Evolutionary conservation across 2,329 filamentous ascomycete genomes (phyloP), one percentile per base, ranked within the genome.

Genomic region (Trichoderma afroharzianum): DNA sequence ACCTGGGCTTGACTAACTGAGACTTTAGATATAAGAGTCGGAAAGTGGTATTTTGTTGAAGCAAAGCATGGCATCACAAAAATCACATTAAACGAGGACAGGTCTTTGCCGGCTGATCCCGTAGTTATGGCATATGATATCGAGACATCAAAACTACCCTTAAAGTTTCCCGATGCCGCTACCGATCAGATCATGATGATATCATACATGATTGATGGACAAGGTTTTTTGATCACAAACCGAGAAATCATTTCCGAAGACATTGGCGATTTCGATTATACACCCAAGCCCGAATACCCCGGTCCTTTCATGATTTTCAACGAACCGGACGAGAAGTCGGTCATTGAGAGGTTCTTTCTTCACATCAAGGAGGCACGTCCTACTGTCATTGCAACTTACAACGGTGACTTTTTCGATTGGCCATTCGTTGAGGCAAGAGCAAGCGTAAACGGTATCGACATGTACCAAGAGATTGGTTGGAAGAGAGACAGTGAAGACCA

Each of bases 371-470:
- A 97, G 80, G 94, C 94, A 1, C 90, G 92, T 72, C 96, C 96
- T 0, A 98, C 95, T 0, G 95, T 99, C 71, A 99, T 99, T 80
- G 95, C 97, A 43, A 99, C 96, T n/a, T 99, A 99, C 87, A 99
- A 99, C 93, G 96, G 96, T 84, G 96, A 99, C 85, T 99, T 99
- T 81, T 99, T 99, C 90, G 96, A 99, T 91, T 99, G 96, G 96
- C 95, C 96, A 0, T 99, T 97, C 79, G 94, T 99, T 28, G 96
- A 99, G 84, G 90, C 96, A 58, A 88, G 96, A 83, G 94, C 97
- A 32, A 97, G 94, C 79, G 88, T 98, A 75, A 92, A 97, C 76
- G 96, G 97, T 33, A 98, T 99, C 79, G 96, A 99, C 82, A 98
- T 99, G 96, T 99, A 99, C 82, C 93, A 92, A 74, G 97, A 99